Conservation (phyloP, 2,329 filamentous ascomycete species). For the Fusarium buharicum region DNA sequence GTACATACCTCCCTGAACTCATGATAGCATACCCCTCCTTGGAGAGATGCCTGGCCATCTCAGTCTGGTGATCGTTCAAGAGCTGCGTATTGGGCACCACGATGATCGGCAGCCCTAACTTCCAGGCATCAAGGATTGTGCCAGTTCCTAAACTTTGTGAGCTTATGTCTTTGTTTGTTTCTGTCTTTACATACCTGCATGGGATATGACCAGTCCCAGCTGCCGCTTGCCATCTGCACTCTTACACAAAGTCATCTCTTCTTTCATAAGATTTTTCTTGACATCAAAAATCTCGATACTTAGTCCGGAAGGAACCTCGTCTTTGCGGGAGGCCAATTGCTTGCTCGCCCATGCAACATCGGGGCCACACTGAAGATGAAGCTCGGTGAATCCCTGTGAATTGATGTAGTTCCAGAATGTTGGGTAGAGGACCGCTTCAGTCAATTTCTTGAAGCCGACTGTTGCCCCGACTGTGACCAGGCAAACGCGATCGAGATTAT, state of each 20-base stretch:
- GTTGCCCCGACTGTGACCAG: constrained; percentile 95
- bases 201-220: constrained; percentile 83
- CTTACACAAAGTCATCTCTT: constrained; percentile 66
- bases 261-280: constrained; percentile 50
- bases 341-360: constrained; percentile 59
- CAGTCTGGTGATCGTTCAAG: constrained; percentile 89
- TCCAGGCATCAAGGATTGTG: constrained; percentile 84
- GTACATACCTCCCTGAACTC: constrained; percentile 70
- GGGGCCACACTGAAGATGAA: constrained; percentile 84
- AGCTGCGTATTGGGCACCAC: constrained; percentile 87
- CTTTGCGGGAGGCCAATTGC: constrained; percentile 29
- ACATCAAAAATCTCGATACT: constrained; percentile 48
- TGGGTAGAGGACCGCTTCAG: constrained; percentile 71
- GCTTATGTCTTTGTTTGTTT: not conserved
- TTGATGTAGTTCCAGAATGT: constrained; percentile 71
- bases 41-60: constrained; percentile 82
- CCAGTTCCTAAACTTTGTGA: constrained; percentile 74
- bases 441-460: constrained; percentile 79
- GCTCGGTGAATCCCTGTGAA: constrained; percentile 71
- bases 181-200: constrained; percentile 73
- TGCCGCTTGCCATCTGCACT: constrained; percentile 56
- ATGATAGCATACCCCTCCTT: constrained; percentile 80
- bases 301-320: constrained; percentile 44
- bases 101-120: constrained; percentile 78
- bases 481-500: constrained; percentile 58